Base-by-base conservation (phyloP, 768 basidiomycete species). In the Tulasnella sp. region DNA sequence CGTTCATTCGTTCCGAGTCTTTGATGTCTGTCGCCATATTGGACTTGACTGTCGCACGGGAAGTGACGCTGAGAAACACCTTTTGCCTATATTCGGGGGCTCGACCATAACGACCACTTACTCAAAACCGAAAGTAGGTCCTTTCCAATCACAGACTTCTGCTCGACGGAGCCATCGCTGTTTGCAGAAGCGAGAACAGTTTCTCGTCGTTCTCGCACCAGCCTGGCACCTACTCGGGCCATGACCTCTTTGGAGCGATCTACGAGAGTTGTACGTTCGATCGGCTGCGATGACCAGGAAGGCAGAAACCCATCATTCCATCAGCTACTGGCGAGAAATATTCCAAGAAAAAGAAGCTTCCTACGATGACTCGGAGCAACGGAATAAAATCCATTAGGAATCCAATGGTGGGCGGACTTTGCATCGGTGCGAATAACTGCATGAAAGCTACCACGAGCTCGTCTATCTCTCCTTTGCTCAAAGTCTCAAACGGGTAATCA, bases 1-100 rank as follows among this genome's bases (percentile, higher is more conserved):
- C 89, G 0, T 83, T 83, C 79, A 91, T 79, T 39, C 81, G 80
- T 76, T 89, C 87, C 64, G 76, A 80, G 5, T 84, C 83, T 0
- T 85, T 84, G 4, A 88, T 75, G 76, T 90, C 87, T 0, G 83
- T 84, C 0, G 86, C 84, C 80, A 88, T 84, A 77, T 90, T 91
- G 3, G 89, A 88, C 71, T 83, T 82, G 47, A 90, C 73, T 73
- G 36, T 70, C 7, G n/a, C 42, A 44, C n/a, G 42, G 42, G 12
- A n/a, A 44, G 42, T 44, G 22, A 22, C 22, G n/a, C 22, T 36
- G 12, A 8, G 5, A 35, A 5, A 59, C 26, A 9, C 11, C 12
- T 9, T 11, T 11, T 3, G 52, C 32, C 16, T 22, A 8, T 1
- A 14, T 26, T 29, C 16, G 7, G 40, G 40, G 40, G 8, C 40